A percentile compares a stretch with the other conserved stretches of the same genome.
These are phyloP conservation scores for Scheffersomyces cryptocercus DNA, from an alignment of 1,139 yeast genomes.

Conservation along the genomic window DNA sequence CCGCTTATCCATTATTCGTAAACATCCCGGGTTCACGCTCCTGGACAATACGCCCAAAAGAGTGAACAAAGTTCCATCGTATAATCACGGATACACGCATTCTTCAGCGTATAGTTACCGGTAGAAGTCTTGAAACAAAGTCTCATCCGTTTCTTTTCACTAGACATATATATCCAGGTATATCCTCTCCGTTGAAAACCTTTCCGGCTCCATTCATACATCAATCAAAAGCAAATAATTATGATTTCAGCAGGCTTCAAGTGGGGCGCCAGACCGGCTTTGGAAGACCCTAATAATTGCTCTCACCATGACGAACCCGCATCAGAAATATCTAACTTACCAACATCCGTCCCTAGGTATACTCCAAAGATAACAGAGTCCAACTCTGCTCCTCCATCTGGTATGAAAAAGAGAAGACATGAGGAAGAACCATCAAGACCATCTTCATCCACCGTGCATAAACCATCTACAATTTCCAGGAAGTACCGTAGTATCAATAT, in stretches of 20 bases:
- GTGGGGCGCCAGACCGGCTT: conserved; percentile 28
- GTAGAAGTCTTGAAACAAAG: no score
- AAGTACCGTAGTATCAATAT: conserved; percentile 3
- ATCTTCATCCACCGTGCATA: not conserved
- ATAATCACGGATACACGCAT: no score
- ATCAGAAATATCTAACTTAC: not conserved
- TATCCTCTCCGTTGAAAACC: no score
- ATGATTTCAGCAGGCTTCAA: conserved; percentile 37
- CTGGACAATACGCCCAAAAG: no score
- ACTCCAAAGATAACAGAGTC: conserved; percentile 8
- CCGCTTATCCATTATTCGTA: no score
- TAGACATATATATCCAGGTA: no score
- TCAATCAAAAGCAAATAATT: not conserved
- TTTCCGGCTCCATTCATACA: no score
- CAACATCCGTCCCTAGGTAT: conserved; percentile 14
- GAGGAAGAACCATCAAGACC: conserved; percentile 13
- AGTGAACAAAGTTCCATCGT: no score
- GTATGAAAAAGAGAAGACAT: conserved; percentile 16
- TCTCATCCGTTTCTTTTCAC: no score
- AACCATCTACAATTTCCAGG: conserved; percentile 4
- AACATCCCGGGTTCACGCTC: no score
- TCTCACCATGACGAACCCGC: conserved; percentile 1
- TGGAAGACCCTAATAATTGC: conserved; percentile 1
- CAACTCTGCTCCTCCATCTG: not conserved
- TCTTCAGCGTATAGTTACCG: no score